Percentiles rank a stretch among this genome's conserved stretches.
Evolutionary conservation across 2,329 filamentous ascomycete species (phyloP).

Genomic region (Fusarium albidum): DNA sequence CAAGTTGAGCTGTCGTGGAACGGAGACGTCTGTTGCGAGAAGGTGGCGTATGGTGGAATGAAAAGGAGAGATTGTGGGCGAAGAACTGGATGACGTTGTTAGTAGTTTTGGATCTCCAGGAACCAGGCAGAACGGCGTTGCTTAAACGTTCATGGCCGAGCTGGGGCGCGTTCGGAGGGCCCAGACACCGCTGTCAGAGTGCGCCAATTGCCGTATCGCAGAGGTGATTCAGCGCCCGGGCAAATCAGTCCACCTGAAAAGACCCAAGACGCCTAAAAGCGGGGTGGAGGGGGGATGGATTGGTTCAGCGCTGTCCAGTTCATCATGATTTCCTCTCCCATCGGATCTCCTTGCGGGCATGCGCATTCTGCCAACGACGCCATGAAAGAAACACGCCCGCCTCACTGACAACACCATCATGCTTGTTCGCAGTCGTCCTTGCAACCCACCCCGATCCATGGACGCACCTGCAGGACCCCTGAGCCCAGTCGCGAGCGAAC

Average conservation of each 20-base stretch:
- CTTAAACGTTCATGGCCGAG: constrained; percentile 15
- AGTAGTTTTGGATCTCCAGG: constrained; percentile 3
- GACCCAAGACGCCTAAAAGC: constrained; percentile 1
- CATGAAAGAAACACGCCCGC: constrained; percentile 16
- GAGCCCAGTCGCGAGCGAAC: constrained; percentile 42
- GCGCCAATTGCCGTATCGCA: constrained; percentile 8
- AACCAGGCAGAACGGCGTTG: constrained; percentile 6
- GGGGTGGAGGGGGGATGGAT: constrained; percentile 3
- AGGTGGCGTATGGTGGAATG: background rate
- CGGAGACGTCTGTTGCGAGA: background rate
- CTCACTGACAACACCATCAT: constrained; percentile 30
- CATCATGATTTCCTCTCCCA: background rate
- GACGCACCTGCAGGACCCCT: constrained; percentile 28
- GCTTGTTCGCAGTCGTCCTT: constrained; percentile 14
- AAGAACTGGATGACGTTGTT: background rate
- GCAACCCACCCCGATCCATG: constrained; percentile 28
- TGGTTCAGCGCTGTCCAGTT: background rate
- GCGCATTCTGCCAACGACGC: background rate
- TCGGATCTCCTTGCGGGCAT: background rate
- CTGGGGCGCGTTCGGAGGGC: constrained; percentile 3
- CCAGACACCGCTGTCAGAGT: constrained; percentile 11
- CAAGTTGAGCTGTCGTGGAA: constrained; percentile 6
- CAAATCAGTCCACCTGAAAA: constrained; percentile 19
- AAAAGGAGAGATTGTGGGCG: background rate
- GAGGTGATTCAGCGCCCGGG: constrained; percentile 23